Evolutionary conservation across 2,329 filamentous ascomycete genomes (phyloP), one percentile per base, ranked within the genome.

Genomic region (Biscogniauxia marginata): DNA sequence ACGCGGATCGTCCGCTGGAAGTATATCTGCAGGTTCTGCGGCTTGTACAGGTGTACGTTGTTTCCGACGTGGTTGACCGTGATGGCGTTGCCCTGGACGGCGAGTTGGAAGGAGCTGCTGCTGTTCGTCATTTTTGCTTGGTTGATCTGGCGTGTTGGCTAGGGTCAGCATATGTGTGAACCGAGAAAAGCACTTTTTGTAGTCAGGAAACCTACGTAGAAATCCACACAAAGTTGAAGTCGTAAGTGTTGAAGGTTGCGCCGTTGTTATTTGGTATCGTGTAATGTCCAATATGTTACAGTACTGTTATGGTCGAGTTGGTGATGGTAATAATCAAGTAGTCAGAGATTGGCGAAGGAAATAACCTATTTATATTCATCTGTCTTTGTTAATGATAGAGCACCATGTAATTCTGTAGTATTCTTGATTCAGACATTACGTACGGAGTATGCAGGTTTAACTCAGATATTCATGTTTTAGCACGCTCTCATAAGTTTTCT

Each of bases 1-100:
- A 80, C 73, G 16, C 76, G 71, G 22, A 79, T 65, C 0, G 75
- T 79, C 16, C 77, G 72, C 34, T 71, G 60, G 53, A 80, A 74
- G 1, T 56, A 59, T 54, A 79, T 74, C 2, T 22, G 20, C 2
- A 77, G 64, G 2, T 54, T 2, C 18, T 58, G 57, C 1, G 21
- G 13, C 2, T 8, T 2, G 23, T 49, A 39, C 3, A 39, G 4
- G 1, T 13, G 3, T 4, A 49, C 30, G 3, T 20, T 8, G 1
- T 39, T 21, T 0, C 50, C 20, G 24, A 7, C 16, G 11, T 59
- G 54, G 3, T 52, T 21, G 5, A 64, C 21, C 0, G 46, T 3
- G 13, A 65, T 60, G 7, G 18, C 19, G 18, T 57, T 13, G 1
- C 52, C 2, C 4, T 44, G 20, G 4, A 64, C 20, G 20, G 45